Base-by-base conservation (phyloP, 2,329 filamentous ascomycete genomes). In the Neocatenulostroma microsporum region DNA sequence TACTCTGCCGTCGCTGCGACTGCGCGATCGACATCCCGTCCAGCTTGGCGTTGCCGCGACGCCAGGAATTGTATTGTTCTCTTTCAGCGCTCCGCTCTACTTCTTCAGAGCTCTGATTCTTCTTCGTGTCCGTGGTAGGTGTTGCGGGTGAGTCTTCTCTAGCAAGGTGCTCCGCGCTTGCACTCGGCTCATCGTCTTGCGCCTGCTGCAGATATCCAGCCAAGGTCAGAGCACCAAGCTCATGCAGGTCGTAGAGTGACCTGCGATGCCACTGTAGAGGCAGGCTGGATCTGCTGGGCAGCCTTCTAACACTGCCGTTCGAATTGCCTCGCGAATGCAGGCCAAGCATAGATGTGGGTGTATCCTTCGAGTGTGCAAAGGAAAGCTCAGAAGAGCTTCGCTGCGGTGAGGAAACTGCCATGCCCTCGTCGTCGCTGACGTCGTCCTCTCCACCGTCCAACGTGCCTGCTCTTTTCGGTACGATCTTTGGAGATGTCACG, bases 21-120 rank as follows among this genome's bases (percentile, higher is more conserved):
- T 57, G 57, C 39, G 52, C 57, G 49, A 57, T 63, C 42, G 47
- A 60, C 58, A 50, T 46, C 30, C 58, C 57, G 11, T 54, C 46
- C 46, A 67, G 47, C 39, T 60, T 62, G 5, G 66, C 64, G 40
- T 69, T 65, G 13, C 68, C 68, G 48, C 65, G 56, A 19, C 68
- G 58, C 68, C 68, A 71, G 32, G 66, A 65, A 34, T 67, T 58
- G 46, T 72, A 70, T 41, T 60, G 59, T 36, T 64, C 51, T 36
- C 68, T 49, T 44, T 70, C 62, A 18, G 63, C 63, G 34, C 56
- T 60, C n/a, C 46, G 43, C 15, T 47, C 43, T 6, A 51, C 28
- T 20, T 52, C 42, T 11, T 41, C 21, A n/a, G 42, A 29, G 33
- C 44, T 36, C 14, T 41, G 37, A 13, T 36, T 20, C 21, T 28